Base-by-base conservation (phyloP, 2,329 filamentous ascomycete genomes). In the Celoporthe dispersa region DNA sequence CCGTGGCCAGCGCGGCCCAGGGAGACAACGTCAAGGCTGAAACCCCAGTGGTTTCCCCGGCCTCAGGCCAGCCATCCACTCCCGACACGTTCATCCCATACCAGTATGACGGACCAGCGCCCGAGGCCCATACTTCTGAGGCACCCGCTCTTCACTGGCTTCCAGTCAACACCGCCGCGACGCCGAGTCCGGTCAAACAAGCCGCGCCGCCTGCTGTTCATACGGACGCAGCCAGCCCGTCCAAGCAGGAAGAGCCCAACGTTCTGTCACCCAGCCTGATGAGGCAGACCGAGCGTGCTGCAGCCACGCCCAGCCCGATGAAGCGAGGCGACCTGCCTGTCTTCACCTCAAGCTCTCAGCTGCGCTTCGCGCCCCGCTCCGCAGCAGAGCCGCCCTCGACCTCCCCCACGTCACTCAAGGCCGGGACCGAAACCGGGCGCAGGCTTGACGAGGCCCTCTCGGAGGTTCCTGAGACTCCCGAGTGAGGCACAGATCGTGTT, bases 131-230 rank as follows among this genome's bases (percentile, higher is more conserved):
- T 22, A 74, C 78, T 8, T 78, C 78, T 41, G 76, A 80, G 39
- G 81, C 83, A 71, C 77, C 81, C 5, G n/a, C n/a, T n/a, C 77
- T 88, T 66, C 82, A 81, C 66, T 88, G 86, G 86, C 78, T 87
- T 33, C 84, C 85, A 19, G 84, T 86, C 4, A 86, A 85, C 69
- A 79, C 77, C 3, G 79, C 77, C 6, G 72, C 78, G 0, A 80
- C 79, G n/a, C 78, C 80, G 4, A 70, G 67, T 44, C 67, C 67
- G 3, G 14, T 14, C 19, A 68, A 64, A 61, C 51, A 37, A 33
- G 22, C 57, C 7, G 39, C 44, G 51, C 60, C 19, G n/a, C n/a
- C 25, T 28, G 2, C 66, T 4, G 12, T 22, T 22, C 7, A 11
- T 19, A 55, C 66, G 14, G n/a, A 11, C 35, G 37, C 44, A 16